Evolutionary conservation across 2,329 filamentous ascomycete species (phyloP), one percentile per base, ranked within the genome.

Genomic region (Nothophoma quercina): DNA sequence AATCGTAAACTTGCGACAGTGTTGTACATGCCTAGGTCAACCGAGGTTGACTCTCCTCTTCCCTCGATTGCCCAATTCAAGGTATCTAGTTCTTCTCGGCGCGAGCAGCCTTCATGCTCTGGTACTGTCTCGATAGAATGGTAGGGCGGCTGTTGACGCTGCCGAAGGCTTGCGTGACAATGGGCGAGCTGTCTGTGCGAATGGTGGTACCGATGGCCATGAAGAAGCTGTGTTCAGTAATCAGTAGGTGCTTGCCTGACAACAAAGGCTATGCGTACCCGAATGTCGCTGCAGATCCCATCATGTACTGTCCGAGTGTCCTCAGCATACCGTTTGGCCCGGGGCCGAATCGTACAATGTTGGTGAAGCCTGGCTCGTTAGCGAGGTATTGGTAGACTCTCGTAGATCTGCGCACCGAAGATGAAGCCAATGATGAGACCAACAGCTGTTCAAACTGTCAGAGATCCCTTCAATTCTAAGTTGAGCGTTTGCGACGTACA

Each of bases 131-230:
- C 12, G 81, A 81, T 65, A 85, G 76, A 60, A 96, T 85, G 67
- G 93, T 86, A 19, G 93, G 91, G 58, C 85, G 84, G 66, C 88
- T 72, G 59, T 75, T 82, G 42, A 90, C 87, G 73, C 85, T 85
- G 63, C 86, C 84, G 78, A 93, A 96, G 51, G 90, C 85, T 72
- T 92, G 85, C 63, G 86, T 83, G 53, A 88, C 81, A 67, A 90
- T 87, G 29, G 89, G 87, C 34, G 91, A 90, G 60, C 90, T 87
- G 67, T 99, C 95, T 55, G 91, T 93, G 71, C 95, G 89, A 69
- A 99, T 97, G 35, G 96, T 93, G 66, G 91, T 96, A 64, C 95
- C 95, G 65, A 99, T 96, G 51, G 91, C 93, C 95, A 99, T 99
- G 83, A 99, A 99, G 80, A 98, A 97, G 47, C 84, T 87, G 62